Evolutionary conservation across 306 rosid genomes (phyloP).

Genomic region (Rosa multiflora): DNA sequence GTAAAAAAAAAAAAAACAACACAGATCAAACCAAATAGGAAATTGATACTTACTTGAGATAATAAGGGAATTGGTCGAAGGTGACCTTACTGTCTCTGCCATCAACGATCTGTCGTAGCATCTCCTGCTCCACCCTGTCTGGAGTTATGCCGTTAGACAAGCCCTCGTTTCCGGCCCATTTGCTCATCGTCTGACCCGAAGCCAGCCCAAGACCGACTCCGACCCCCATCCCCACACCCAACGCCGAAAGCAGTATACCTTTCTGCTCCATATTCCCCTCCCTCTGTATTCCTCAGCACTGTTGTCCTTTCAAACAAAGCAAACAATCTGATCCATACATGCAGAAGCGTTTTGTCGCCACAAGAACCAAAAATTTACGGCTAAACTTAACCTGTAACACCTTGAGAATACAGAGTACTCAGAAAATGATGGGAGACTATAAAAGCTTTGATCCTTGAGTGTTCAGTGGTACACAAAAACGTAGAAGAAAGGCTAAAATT

Average conservation of each 20-base stretch:
- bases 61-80: constrained; percentile 74
- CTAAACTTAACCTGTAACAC: not conserved
- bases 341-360: not conserved
- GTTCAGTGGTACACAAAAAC: not conserved
- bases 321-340: not conserved
- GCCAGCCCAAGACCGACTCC: constrained; percentile 91
- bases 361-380: not conserved
- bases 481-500: not conserved
- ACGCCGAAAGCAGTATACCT: constrained; percentile 65
- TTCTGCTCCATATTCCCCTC: constrained; percentile 67
- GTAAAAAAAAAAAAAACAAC: not conserved
- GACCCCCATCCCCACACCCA: constrained; percentile 83
- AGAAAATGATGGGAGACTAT: not conserved
- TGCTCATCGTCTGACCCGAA: constrained; percentile 58
- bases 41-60: constrained; percentile 50
- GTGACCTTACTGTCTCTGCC: constrained; percentile 80
- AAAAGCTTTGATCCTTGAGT: not conserved
- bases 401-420: not conserved
- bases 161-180: constrained; percentile 38
- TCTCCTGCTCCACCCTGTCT: constrained; percentile 60
- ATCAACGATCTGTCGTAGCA: constrained; percentile 56
- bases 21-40: not conserved
- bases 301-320: not conserved
- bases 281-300: not conserved
- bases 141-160: constrained; percentile 40